These are phyloP conservation scores for Hypoxylon cercidicola DNA, from an alignment of 495 filamentous ascomycete species.

Conservation along the genomic window DNA sequence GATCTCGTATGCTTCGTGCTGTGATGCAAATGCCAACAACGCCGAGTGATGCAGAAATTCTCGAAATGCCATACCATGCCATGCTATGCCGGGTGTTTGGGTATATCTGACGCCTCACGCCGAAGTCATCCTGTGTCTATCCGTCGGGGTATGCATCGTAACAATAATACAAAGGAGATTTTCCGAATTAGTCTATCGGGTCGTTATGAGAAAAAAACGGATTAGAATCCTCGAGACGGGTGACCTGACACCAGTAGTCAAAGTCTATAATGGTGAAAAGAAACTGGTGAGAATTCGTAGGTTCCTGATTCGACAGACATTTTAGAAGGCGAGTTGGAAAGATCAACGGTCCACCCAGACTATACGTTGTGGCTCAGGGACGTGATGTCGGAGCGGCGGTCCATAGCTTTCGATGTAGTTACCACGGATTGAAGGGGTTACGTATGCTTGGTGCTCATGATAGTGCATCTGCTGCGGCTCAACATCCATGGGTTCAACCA, in stretches of 20 bases:
- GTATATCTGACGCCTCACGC: slow-evolving; percentile 29
- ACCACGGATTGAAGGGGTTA: slow-evolving; percentile 22
- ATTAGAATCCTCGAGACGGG: too few relatives aligned
- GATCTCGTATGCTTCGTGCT: neutral
- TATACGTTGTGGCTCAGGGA: slow-evolving; percentile 25
- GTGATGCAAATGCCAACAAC: slow-evolving; percentile 30
- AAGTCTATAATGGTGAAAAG: too few relatives aligned
- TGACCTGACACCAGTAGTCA: too few relatives aligned
- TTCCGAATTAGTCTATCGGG: slow-evolving; percentile 3
- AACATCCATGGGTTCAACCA: slow-evolving; percentile 1
- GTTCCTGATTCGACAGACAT: too few relatives aligned
- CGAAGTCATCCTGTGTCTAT: slow-evolving; percentile 1
- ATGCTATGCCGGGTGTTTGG: slow-evolving; percentile 9
- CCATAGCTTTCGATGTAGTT: slow-evolving; percentile 29
- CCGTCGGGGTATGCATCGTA: neutral
- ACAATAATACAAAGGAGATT: slow-evolving; percentile 5
- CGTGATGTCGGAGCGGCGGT: slow-evolving; percentile 17
- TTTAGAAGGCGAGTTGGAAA: neutral
- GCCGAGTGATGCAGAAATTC: slow-evolving; percentile 32
- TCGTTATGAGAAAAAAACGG: neutral
- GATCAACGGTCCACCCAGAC: slow-evolving; percentile 34
- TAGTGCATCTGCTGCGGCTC: slow-evolving; percentile 12
- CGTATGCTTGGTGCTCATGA: slow-evolving; percentile 22
- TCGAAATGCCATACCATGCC: slow-evolving; percentile 12
- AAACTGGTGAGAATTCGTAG: too few relatives aligned